Evolutionary conservation across 805 yeast genomes (phyloP).

Genomic region (Torulaspora delbrueckii): DNA sequence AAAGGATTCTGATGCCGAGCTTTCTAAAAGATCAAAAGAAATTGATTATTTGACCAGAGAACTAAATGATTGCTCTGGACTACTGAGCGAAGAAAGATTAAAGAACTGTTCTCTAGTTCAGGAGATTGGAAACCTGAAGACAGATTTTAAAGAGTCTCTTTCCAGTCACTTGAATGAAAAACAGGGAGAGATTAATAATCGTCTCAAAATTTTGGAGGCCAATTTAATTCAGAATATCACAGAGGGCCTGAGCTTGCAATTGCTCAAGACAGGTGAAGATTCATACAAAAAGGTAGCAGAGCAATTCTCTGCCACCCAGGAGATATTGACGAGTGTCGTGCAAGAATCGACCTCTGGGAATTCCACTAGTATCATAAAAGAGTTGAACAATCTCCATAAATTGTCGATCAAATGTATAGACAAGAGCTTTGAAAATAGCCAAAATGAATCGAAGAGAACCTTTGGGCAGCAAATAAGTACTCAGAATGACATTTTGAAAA

Average conservation of each 20-base stretch:
- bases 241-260: conserved; percentile 1
- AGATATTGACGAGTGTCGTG: neutral
- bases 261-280: neutral
- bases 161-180: conserved; percentile 2
- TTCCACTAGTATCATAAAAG: neutral
- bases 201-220: conserved; percentile 6
- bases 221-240: conserved; percentile 5
- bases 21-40: conserved; percentile 31
- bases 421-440: neutral
- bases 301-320: neutral
- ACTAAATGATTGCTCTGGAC: conserved; percentile 42
- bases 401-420: neutral
- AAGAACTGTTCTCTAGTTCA: conserved; percentile 28
- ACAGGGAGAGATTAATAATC: conserved; percentile 3
- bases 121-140: conserved; percentile 16
- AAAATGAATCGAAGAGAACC: neutral
- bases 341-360: neutral
- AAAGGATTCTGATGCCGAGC: conserved; percentile 17
- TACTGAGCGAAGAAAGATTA: conserved; percentile 45
- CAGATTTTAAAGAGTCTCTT: conserved; percentile 4
- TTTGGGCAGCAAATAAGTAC: neutral
- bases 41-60: conserved; percentile 35
- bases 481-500: neutral
- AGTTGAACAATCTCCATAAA: neutral
- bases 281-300: neutral